phyloP scores from a whole-genome alignment of 1,284 basidiomycete species.

The Athelia psychrophila region DNA sequence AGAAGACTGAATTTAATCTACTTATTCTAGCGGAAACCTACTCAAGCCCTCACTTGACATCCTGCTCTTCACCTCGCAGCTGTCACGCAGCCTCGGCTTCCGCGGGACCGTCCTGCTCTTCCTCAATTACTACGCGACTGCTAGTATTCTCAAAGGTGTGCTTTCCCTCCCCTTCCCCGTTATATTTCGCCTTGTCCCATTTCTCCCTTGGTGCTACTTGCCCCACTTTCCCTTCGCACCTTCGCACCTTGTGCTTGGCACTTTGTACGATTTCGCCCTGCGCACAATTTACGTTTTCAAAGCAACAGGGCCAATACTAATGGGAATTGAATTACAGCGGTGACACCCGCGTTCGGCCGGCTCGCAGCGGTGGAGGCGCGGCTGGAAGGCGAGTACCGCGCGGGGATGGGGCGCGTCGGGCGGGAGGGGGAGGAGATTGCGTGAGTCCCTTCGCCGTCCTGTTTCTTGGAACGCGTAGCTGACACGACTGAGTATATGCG shows the following conservation, averaged over 20 bases:
- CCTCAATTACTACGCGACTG: constrained; percentile 85
- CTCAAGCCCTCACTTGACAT: constrained; percentile 93
- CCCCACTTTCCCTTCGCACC: too few species aligned
- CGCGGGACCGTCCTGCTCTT: constrained; percentile 80
- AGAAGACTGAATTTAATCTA: background rate
- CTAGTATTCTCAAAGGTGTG: constrained; percentile 61
- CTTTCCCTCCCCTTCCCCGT: too few species aligned
- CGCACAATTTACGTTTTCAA: too few species aligned
- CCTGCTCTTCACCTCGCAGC: constrained; percentile 90
- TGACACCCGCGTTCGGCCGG: constrained; percentile 92
- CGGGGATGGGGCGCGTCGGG: constrained; percentile 85
- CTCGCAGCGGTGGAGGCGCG: constrained; percentile 89
- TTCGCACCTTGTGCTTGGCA: too few species aligned
- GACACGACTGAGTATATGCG: constrained; percentile 64
- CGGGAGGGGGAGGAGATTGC: constrained; percentile 93
- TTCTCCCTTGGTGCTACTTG: too few species aligned
- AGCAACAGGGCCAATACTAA: too few species aligned
- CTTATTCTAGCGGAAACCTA: constrained; percentile 57
- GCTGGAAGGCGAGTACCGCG: constrained; percentile 87
- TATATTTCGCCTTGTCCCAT: too few species aligned
- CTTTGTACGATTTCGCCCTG: too few species aligned
- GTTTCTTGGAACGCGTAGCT: too few species aligned
- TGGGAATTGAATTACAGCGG: too few species aligned
- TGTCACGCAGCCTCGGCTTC: constrained; percentile 82
- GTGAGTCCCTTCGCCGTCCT: too few species aligned